These are phyloP conservation scores for Triangularia setosa DNA, from an alignment of 2,329 filamentous ascomycete species.

Conservation along the genomic window DNA sequence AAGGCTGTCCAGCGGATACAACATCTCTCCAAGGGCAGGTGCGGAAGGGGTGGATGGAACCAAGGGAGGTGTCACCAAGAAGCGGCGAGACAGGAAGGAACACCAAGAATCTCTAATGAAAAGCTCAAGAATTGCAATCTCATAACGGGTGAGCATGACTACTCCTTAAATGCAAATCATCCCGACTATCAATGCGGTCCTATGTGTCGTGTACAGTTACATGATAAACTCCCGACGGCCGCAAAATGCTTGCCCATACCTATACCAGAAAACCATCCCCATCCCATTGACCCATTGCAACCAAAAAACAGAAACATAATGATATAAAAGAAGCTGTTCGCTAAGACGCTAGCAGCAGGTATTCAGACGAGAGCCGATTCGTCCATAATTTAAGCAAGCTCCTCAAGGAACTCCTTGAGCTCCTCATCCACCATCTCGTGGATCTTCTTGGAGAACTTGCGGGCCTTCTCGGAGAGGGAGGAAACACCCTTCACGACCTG, in stretches of 20 bases:
- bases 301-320: constrained; percentile 10
- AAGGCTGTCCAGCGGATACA: background rate
- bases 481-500: constrained; percentile 54
- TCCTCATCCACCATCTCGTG: constrained; percentile 59
- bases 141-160: constrained; percentile 11
- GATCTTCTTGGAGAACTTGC: constrained; percentile 61
- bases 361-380: constrained; percentile 14
- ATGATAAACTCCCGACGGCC: constrained; percentile 24
- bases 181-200: constrained; percentile 17
- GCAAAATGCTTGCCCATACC: constrained; percentile 19
- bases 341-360: constrained; percentile 17
- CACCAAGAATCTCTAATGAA: background rate
- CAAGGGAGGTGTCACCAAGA: background rate
- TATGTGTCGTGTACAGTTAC: constrained; percentile 25
- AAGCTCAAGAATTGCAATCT: constrained; percentile 4
- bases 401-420: constrained; percentile 56
- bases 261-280: constrained; percentile 22
- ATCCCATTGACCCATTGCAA: constrained; percentile 16
- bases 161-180: constrained; percentile 22
- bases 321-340: background rate
- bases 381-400: constrained; percentile 39
- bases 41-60: background rate
- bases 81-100: background rate
- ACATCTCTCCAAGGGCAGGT: background rate
- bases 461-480: constrained; percentile 51